Evolutionary conservation across 352 stramenopile species (phyloP).

Genomic region (Aphanomyces astaci): DNA sequence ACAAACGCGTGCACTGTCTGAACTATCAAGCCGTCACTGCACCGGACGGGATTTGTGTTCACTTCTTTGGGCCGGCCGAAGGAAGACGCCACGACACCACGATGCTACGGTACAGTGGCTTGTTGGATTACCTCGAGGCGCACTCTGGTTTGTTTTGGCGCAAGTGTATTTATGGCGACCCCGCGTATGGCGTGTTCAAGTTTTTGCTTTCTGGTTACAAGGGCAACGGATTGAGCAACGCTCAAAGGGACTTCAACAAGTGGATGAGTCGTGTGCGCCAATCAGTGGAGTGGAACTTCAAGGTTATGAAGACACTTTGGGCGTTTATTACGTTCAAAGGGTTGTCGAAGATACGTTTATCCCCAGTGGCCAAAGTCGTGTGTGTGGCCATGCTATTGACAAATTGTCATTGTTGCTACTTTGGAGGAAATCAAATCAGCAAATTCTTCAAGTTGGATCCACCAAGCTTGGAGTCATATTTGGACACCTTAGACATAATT

Average conservation of each 20-base stretch:
- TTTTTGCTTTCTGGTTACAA: not conserved
- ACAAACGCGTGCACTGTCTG: too few relatives aligned
- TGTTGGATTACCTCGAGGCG: too few relatives aligned
- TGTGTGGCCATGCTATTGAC: not conserved
- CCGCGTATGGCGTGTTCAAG: not conserved
- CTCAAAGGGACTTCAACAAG: not conserved
- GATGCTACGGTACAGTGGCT: too few relatives aligned
- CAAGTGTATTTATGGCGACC: too few relatives aligned
- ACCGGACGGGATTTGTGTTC: too few relatives aligned
- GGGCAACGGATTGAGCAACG: not conserved
- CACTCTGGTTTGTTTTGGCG: too few relatives aligned
- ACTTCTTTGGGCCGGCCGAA: too few relatives aligned
- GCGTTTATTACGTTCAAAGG: not conserved
- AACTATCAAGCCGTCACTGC: too few relatives aligned
- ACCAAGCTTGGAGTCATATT: not conserved
- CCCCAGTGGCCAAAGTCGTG: not conserved
- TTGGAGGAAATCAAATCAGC: not conserved
- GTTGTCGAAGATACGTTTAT: not conserved
- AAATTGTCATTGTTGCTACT: not conserved
- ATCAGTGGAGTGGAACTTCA: not conserved
- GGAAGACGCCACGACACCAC: too few relatives aligned
- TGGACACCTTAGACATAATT: not conserved
- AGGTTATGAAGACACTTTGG: not conserved
- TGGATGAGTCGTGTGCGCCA: not conserved
- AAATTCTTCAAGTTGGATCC: not conserved